phyloP scores from a whole-genome alignment of 352 stramenopile genomes.

The Phytophthora foliorum region DNA sequence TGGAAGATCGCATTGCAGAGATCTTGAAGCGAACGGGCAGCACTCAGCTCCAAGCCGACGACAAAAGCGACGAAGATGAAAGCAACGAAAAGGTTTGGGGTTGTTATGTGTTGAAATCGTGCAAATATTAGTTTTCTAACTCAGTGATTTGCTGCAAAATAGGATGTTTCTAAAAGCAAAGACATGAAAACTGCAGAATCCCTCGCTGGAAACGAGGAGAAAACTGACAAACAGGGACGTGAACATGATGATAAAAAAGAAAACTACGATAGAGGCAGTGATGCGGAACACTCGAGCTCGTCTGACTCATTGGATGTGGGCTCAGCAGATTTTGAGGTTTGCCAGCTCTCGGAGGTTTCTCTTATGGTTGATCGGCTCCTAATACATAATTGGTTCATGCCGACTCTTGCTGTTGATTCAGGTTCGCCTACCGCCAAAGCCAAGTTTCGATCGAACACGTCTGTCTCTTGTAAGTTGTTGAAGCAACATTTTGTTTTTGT shows the following conservation, averaged over 20 bases:
- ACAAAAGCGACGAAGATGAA: constrained; percentile 38
- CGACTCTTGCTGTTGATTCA: constrained; percentile 5
- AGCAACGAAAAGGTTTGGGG: constrained; percentile 25
- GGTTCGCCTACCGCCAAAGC: constrained; percentile 62
- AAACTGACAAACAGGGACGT: neutral
- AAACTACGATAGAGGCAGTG: constrained; percentile 18
- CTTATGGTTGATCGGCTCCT: neutral
- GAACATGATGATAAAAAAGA: neutral
- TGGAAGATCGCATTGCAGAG: constrained; percentile 80
- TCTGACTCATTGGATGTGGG: constrained; percentile 83
- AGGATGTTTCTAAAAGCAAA: constrained; percentile 13
- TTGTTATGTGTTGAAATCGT: neutral
- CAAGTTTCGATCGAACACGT: constrained; percentile 51
- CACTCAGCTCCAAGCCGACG: constrained; percentile 38
- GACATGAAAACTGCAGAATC: constrained; percentile 10
- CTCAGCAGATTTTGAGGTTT: constrained; percentile 85
- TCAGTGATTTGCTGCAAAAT: neutral
- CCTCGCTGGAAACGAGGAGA: neutral
- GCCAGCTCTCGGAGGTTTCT: neutral
- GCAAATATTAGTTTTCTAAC: neutral
- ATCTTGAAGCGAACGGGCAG: constrained; percentile 86
- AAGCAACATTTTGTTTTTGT: neutral
- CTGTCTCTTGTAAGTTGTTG: constrained; percentile 57
- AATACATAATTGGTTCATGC: neutral
- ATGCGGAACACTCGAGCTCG: constrained; percentile 46